Evolutionary conservation across 2,329 filamentous ascomycete genomes (phyloP), one percentile per base, ranked within the genome.

Genomic region (Trichoderma brevicompactum): DNA sequence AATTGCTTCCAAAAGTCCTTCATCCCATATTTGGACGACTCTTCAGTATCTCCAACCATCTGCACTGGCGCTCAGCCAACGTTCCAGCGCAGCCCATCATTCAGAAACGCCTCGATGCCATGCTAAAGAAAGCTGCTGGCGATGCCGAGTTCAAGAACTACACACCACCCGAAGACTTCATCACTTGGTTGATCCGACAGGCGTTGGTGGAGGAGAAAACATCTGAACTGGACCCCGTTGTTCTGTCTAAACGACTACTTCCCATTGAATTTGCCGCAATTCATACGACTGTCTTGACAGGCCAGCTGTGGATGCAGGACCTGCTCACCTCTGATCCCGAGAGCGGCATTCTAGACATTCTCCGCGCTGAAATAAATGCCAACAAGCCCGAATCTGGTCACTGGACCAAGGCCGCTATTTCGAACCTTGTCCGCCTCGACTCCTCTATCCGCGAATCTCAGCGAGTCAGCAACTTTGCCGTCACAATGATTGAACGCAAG

Each of bases 181-280:
- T 87, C 34, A 85, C 82, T 5, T 88, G 85, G 86, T 77, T 79
- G 52, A 84, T 87, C 64, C 79, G 81, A 15, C 78, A 81, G 28
- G 85, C 85, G 15, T 74, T 74, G 40, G 75, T 76, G 0, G 84
- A 86, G 61, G 76, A 76, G 6, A 75, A 76, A 4, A 2, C 62
- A 0, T 70, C 71, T 8, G 83, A 87, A 64, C 77, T 85, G 23
- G 74, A 81, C 28, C 79, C 84, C 0, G 70, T 75, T 2, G 77
- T 79, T 48, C 79, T 88, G 15, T 82, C 83, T 2, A 79, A 82
- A 67, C 78, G 82, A 13, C 72, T 87, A 5, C 74, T 88, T 41
- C 82, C 84, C 0, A 75, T 88, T 49, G 82, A 87, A 70, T 87
- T 87, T 66, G 85, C 84, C 2, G 81, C 84, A 17, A 85, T 87